Evolutionary conservation across 352 stramenopile species (phyloP), one percentile per base, ranked within the genome.

Genomic region (Phytophthora pseudosyringae): DNA sequence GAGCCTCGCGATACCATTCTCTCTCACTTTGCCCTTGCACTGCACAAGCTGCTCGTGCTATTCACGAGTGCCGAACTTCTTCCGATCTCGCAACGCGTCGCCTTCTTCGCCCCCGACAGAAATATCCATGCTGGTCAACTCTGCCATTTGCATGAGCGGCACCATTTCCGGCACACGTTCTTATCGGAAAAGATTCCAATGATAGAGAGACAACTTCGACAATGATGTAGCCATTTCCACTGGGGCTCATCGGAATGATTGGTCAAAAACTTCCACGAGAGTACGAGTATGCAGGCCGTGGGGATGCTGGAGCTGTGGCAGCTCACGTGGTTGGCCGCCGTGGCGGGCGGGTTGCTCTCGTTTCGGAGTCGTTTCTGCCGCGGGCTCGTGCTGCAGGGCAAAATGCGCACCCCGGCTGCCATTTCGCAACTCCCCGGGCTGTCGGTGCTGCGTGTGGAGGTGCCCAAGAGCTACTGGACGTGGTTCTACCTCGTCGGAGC

Each of bases 1-100:
- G 86, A 90, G 25, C 86, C 86, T 57, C 86, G 76, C 1, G 83
- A 94, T 16, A 93, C 77, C 81, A 93, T 92, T 15, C 25, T 59
- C 21, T 16, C 26, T 43, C 21, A 36, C 4, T 38, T 21, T 25
- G 3, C 45, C 6, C 44, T 56, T 29, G 3, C 26, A 53, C 15
- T 40, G 32, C 36, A 16, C 21, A 40, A 31, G 10, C 32, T 16
- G 13, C 31, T 47, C 25, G 7, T 35, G 31, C 31, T 35, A 35
- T 35, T 7, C 31, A 29, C 8, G 51, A 58, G 46, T 40, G 44
- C 4, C 32, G 33, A 53, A 59, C 33, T 41, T n/a, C 1, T 55
- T 41, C 28, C 10, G 29, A 53, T 61, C 28, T 38, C n/a, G n/a
- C n/a, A n/a, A n/a, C n/a, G n/a, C n/a, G n/a, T n/a, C n/a, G n/a